phyloP scores from a whole-genome alignment of 768 basidiomycete species.

The Leccinum imitatum region DNA sequence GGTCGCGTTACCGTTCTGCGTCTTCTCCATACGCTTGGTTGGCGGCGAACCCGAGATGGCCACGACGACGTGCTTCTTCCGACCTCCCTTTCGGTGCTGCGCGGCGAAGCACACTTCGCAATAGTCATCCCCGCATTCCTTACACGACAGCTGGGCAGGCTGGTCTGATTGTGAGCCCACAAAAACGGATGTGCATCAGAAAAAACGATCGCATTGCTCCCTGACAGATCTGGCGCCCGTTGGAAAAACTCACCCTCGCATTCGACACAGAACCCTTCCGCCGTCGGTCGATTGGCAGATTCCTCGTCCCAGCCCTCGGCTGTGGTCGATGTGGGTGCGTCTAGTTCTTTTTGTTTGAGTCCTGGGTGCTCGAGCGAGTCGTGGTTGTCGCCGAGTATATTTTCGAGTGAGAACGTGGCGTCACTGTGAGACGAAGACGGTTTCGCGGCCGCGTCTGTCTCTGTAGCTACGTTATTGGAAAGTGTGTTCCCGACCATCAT shows the following conservation, averaged over 20 bases:
- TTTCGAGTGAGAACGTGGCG: slow-evolving; percentile 57
- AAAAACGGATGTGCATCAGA: neutral
- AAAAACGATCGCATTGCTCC: neutral
- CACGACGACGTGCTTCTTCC: slow-evolving; percentile 61
- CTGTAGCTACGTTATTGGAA: slow-evolving; percentile 14
- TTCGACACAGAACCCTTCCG: slow-evolving; percentile 76
- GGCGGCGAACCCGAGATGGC: slow-evolving; percentile 36
- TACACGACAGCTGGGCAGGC: slow-evolving; percentile 73
- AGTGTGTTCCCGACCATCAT: slow-evolving; percentile 24
- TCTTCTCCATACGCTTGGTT: slow-evolving; percentile 9
- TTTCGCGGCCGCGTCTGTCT: slow-evolving; percentile 13
- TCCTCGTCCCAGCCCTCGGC: slow-evolving; percentile 72
- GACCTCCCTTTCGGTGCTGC: slow-evolving; percentile 79
- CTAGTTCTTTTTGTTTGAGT: slow-evolving; percentile 33
- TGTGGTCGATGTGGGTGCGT: slow-evolving; percentile 32
- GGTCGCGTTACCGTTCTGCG: slow-evolving; percentile 16
- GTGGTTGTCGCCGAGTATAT: slow-evolving; percentile 65
- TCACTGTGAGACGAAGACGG: slow-evolving; percentile 7
- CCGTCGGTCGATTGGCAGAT: slow-evolving; percentile 40
- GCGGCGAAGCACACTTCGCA: slow-evolving; percentile 87
- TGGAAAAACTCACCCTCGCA: slow-evolving; percentile 68
- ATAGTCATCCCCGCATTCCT: slow-evolving; percentile 68
- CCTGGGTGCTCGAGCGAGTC: slow-evolving; percentile 58
- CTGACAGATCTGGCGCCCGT: neutral
- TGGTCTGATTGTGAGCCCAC: slow-evolving; percentile 55